A percentile compares a stretch with the other conserved stretches of the same genome.
Evolutionary conservation across 345 rosid species (phyloP).

Genomic region (Stellera chamaejasme): DNA sequence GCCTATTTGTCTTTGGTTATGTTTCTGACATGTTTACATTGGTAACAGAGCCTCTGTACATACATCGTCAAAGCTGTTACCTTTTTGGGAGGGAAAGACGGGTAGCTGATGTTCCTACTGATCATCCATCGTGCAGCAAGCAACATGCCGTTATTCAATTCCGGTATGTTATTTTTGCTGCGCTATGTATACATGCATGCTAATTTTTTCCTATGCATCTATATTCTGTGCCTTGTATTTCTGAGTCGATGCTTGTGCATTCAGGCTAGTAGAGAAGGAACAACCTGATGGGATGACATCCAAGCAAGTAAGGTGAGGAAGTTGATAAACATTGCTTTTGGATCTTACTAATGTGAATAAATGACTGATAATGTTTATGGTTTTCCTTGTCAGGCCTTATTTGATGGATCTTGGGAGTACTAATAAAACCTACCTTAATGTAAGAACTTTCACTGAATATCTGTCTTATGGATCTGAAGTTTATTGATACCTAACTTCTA

Average conservation of each 20-base stretch:
- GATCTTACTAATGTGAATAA: neutral
- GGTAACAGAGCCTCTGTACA: constrained; percentile 77
- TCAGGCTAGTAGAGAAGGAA: constrained; percentile 77
- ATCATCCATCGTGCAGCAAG: constrained; percentile 99
- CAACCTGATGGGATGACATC: constrained; percentile 58
- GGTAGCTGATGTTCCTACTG: constrained; percentile 89
- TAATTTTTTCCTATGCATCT: constrained; percentile 1
- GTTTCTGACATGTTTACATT: constrained; percentile 10
- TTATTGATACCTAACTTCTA: constrained; percentile 14
- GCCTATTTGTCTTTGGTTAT: constrained; percentile 5
- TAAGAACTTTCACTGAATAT: constrained; percentile 28
- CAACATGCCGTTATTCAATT: constrained; percentile 95
- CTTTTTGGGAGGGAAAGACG: constrained; percentile 96
- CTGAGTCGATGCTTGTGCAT: constrained; percentile 16
- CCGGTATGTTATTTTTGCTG: constrained; percentile 33
- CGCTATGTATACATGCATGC: too few relatives aligned
- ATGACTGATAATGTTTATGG: constrained; percentile 11
- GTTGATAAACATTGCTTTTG: constrained; percentile 2
- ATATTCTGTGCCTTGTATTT: neutral
- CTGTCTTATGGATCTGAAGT: constrained; percentile 5
- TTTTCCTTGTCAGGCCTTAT: constrained; percentile 57
- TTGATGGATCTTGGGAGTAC: constrained; percentile 98
- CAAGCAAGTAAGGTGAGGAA: constrained; percentile 58
- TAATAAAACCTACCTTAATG: constrained; percentile 84
- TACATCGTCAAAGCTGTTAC: constrained; percentile 95